These are phyloP conservation scores for apple (Malus domestica) DNA, from an alignment of 306 rosid genomes.

Conservation along the genomic window DNA sequence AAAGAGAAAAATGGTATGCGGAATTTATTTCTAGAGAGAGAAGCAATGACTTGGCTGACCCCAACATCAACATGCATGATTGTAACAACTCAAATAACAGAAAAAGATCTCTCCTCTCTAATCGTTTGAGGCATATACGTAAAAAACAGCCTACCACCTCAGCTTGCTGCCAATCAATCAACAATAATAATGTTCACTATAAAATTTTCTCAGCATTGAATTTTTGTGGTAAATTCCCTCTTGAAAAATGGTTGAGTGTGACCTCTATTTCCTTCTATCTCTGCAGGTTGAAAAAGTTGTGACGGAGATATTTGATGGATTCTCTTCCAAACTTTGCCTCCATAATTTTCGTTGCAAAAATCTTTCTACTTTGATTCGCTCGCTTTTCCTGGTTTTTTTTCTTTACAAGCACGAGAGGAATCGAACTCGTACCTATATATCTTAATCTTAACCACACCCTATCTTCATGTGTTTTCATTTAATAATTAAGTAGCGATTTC, in stretches of 20 bases:
- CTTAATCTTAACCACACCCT: neutral
- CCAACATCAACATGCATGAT: neutral
- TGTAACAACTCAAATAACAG: neutral
- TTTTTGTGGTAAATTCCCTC: neutral
- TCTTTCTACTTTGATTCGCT: neutral
- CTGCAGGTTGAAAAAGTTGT: neutral
- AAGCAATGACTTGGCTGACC: neutral
- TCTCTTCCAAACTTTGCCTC: neutral
- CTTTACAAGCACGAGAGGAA: neutral
- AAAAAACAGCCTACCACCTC: neutral
- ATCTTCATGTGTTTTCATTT: neutral
- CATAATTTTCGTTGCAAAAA: neutral
- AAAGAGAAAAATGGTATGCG: too few relatives aligned
- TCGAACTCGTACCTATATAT: neutral
- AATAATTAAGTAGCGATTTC: too few relatives aligned
- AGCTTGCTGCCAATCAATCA: neutral
- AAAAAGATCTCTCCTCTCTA: neutral
- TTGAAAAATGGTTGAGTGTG: neutral
- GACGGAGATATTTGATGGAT: neutral
- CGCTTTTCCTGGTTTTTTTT: neutral
- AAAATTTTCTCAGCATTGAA: too few relatives aligned
- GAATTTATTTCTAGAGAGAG: neutral
- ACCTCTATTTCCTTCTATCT: neutral
- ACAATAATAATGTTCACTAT: neutral
- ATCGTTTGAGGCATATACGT: neutral